Base-by-base conservation (phyloP, 2,329 filamentous ascomycete species). In the Aspergillus brunneoviolaceus region DNA sequence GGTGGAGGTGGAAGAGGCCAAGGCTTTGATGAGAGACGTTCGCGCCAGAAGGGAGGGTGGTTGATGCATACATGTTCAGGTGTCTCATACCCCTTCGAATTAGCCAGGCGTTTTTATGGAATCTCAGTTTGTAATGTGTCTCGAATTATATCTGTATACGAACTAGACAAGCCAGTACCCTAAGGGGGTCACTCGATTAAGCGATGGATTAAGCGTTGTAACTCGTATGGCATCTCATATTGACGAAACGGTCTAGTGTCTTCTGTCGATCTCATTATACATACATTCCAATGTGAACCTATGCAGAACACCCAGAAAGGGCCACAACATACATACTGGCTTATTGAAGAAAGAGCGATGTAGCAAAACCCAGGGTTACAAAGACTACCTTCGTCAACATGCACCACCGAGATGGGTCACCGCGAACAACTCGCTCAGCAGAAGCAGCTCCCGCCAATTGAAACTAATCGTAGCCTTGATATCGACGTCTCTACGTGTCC, bases 1-100 rank as follows among this genome's bases (percentile, higher is more conserved):
- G 0, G 88, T 96, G 27, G 95, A 98, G 76, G 92, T 98, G 2
- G 95, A 99, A 74, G 95, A 99, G 76, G 95, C 95, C 29, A 98
- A 98, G 78, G 92, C 92, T 3, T 80, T 98, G 67, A 90, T 96
- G 63, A 85, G 92, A 62, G 94, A 98, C 75, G 88, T 96, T 12
- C 84, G 93, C 67, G 89, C 89, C 4, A 85, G 90, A 65, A 84
- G 92, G 76, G 89, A 91, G 31, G 74, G 64, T 3, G 65, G 60
- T 49, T 63, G 55, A 29, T 69, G 60, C 33, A 27, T 21, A 29
- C 25, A 11, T 5, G 50, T 9, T 9, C 1, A 11, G 6, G n/a
- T n/a, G 39, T 16, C 39, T 42, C 27, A 31, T 19, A 23, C 21
- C 27, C 11, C 31, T 55, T 14, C 35, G n/a, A 39, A 45, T 51